These are phyloP conservation scores for Exsudoporus floridanus DNA, from an alignment of 1,284 basidiomycete species.

Conservation along the genomic window DNA sequence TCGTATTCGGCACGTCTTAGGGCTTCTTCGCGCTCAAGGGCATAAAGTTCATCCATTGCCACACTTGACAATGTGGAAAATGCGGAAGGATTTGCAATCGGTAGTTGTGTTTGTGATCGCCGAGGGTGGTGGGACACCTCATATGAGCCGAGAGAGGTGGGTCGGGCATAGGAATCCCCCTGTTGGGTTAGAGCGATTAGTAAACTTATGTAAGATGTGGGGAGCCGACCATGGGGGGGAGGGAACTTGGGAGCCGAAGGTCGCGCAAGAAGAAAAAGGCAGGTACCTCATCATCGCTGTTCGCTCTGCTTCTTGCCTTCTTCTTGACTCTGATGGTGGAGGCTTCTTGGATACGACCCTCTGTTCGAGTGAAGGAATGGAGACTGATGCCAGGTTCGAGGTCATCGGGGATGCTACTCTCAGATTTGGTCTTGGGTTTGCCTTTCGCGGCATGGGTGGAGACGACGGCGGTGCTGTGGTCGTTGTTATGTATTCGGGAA, in stretches of 20 bases:
- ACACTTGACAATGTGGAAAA: conserved; percentile 75
- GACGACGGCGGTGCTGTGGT: conserved; percentile 37
- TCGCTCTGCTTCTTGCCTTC: conserved; percentile 73
- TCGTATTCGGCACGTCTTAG: conserved; percentile 83
- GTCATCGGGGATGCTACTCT: conserved; percentile 40
- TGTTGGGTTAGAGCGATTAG: conserved; percentile 29
- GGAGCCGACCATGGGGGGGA: conserved; percentile 19
- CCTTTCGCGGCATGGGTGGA: conserved; percentile 31
- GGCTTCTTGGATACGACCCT: conserved; percentile 25
- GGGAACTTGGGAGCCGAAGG: conserved; percentile 7
- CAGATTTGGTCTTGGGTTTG: conserved; percentile 36
- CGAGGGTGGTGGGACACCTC: conserved; percentile 46
- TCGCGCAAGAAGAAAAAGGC: conserved; percentile 5
- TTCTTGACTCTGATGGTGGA: conserved; percentile 50
- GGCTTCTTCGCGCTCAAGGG: conserved; percentile 84
- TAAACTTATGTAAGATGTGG: conserved; percentile 25
- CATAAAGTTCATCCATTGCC: conserved; percentile 83
- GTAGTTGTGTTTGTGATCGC: conserved; percentile 40
- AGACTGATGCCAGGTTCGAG: conserved; percentile 29
- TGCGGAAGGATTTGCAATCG: conserved; percentile 48
- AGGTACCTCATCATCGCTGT: conserved; percentile 76
- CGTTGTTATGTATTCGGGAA: conserved; percentile 84
- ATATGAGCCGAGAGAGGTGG: conserved; percentile 53
- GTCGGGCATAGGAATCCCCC: conserved; percentile 68
- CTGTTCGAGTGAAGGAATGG: conserved; percentile 26